A percentile compares a stretch with the other conserved stretches of the same genome.
These are phyloP conservation scores for Umbelopsis sp. DNA, from an alignment of 371 early-diverging fungal genomes.

Conservation along the genomic window DNA sequence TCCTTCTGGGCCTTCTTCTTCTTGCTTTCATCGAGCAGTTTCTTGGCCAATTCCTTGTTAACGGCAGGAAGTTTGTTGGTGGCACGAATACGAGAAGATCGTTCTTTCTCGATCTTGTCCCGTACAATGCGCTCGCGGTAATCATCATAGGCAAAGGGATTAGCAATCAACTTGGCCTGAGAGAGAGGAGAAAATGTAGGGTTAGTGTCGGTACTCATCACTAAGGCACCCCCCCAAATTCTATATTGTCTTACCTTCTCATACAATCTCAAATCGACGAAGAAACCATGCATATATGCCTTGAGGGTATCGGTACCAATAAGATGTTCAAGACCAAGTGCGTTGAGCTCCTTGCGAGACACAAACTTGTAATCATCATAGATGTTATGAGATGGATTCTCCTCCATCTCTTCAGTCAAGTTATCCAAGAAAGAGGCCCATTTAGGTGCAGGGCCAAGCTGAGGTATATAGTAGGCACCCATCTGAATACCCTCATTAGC, in stretches of 20 bases:
- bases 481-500: constrained; percentile 97
- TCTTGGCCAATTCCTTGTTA: constrained; percentile 83
- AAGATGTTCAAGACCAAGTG: constrained; percentile 90
- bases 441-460: constrained; percentile 93
- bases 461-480: constrained; percentile 91
- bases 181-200: constrained; percentile 15
- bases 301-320: constrained; percentile 93
- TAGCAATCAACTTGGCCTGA: constrained; percentile 87
- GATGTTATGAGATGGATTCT: constrained; percentile 80
- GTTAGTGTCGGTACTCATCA: no score
- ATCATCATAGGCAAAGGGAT: constrained; percentile 97
- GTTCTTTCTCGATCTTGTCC: constrained; percentile 85
- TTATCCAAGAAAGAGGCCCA: constrained; percentile 98
- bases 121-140: constrained; percentile 77
- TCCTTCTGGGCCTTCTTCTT: constrained; percentile 56
- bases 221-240: no score
- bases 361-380: constrained; percentile 99
- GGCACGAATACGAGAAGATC: constrained; percentile 88
- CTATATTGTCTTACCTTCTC: constrained; percentile 61
- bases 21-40: constrained; percentile 62
- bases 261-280: constrained; percentile 93
- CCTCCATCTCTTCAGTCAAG: constrained; percentile 97
- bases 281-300: constrained; percentile 99
- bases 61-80: constrained; percentile 89
- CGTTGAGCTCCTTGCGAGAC: constrained; percentile 85